Evolutionary conservation across 2,329 filamentous ascomycete genomes (phyloP).

Genomic region (Aureobasidium mangrovei): DNA sequence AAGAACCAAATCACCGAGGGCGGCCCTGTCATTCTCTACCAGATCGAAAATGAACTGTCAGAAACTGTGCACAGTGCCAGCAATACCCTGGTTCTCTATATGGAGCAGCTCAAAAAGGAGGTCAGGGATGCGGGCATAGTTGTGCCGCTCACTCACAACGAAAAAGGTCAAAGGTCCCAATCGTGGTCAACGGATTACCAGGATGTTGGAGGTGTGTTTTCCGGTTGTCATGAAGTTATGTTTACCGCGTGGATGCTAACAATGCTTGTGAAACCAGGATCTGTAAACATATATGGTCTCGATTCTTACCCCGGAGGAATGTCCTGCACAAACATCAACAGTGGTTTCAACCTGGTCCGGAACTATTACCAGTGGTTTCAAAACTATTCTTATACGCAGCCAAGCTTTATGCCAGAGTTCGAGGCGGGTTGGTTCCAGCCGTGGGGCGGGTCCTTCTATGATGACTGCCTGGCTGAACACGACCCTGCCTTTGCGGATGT

Average conservation of each 20-base stretch:
- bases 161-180: slow-evolving; percentile 50
- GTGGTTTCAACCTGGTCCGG: slow-evolving; percentile 41
- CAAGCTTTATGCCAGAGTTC: slow-evolving; percentile 51
- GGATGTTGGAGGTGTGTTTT: slow-evolving; percentile 40
- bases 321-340: slow-evolving; percentile 53
- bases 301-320: slow-evolving; percentile 50
- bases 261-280: not conserved
- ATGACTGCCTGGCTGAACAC: slow-evolving; percentile 44
- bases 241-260: slow-evolving; percentile 23
- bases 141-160: slow-evolving; percentile 50
- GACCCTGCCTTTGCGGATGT: slow-evolving; percentile 54
- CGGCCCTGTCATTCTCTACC: slow-evolving; percentile 48
- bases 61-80: slow-evolving; percentile 33
- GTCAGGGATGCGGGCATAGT: slow-evolving; percentile 50
- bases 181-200: slow-evolving; percentile 56
- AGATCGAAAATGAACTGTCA: slow-evolving; percentile 49
- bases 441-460: slow-evolving; percentile 46
- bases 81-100: slow-evolving; percentile 41
- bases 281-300: slow-evolving; percentile 40
- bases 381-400: slow-evolving; percentile 35
- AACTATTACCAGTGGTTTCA: slow-evolving; percentile 39
- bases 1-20: slow-evolving; percentile 50
- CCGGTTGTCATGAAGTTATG: slow-evolving; percentile 24
- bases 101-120: slow-evolving; percentile 47
- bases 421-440: slow-evolving; percentile 53